These are phyloP conservation scores for Megacollybia marginata DNA, from an alignment of 768 basidiomycete species.

Conservation along the genomic window DNA sequence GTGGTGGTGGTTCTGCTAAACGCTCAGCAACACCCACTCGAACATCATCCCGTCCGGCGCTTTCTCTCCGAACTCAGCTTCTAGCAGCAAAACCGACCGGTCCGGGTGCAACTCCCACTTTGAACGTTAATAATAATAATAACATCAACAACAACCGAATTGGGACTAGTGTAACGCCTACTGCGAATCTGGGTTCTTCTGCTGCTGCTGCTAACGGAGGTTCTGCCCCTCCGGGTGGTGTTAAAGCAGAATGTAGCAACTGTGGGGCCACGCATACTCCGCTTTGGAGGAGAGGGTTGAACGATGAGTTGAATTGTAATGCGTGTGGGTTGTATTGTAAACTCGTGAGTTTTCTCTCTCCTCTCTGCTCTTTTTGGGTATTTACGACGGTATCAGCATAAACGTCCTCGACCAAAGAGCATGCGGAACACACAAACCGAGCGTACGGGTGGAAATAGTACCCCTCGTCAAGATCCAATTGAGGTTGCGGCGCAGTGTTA, in stretches of 20 bases:
- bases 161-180: neutral
- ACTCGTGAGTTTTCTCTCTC: constrained; percentile 41
- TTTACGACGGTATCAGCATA: constrained; percentile 45
- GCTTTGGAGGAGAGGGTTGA: constrained; percentile 78
- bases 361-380: neutral
- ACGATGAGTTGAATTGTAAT: constrained; percentile 86
- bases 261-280: constrained; percentile 87
- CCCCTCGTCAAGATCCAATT: constrained; percentile 60
- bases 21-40: too few species aligned
- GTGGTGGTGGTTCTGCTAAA: too few species aligned
- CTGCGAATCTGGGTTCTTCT: neutral
- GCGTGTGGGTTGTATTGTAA: constrained; percentile 87
- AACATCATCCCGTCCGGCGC: too few species aligned
- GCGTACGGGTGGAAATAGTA: constrained; percentile 47
- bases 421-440: constrained; percentile 78
- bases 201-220: too few species aligned
- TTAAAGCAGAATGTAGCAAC: constrained; percentile 82
- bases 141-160: constrained; percentile 3
- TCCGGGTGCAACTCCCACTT: constrained; percentile 14
- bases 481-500: constrained; percentile 65
- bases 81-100: constrained; percentile 26
- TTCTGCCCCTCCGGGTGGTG: constrained; percentile 37
- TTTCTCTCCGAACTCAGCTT: too few species aligned
- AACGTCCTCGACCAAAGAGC: constrained; percentile 81
- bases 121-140: neutral